Percentiles rank a stretch among this genome's conserved stretches.
phyloP scores from a whole-genome alignment of 192 early-diverging fungal genomes.

The Haplosporangium gracile region DNA sequence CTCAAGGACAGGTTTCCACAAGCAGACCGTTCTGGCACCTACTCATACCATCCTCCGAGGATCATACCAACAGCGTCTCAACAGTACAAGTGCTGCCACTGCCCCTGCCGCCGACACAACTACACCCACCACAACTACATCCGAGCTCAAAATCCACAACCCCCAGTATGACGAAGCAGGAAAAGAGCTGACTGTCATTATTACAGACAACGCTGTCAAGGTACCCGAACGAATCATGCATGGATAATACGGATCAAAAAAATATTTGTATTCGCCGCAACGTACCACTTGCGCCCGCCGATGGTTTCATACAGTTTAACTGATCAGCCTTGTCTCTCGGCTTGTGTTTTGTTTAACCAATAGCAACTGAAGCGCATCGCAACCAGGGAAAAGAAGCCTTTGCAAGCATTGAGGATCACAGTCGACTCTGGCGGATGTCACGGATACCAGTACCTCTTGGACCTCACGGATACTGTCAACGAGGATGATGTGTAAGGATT shows the following conservation, averaged over 20 bases:
- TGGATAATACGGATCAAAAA: neutral
- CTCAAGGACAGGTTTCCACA: neutral
- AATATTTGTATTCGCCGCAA: neutral
- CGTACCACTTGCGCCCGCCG: neutral
- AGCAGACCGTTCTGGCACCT: neutral
- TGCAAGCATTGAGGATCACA: slow-evolving; percentile 72
- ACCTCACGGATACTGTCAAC: slow-evolving; percentile 74
- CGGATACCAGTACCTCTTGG: slow-evolving; percentile 87
- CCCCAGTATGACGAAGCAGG: slow-evolving; percentile 52
- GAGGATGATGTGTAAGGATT: slow-evolving; percentile 75
- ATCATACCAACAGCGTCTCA: slow-evolving; percentile 1
- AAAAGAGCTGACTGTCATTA: slow-evolving; percentile 56
- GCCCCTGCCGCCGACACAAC: neutral
- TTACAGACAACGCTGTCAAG: slow-evolving; percentile 65
- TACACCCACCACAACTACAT: neutral
- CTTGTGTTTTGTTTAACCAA: neutral
- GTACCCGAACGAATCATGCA: slow-evolving; percentile 28
- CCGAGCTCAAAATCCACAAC: slow-evolving; percentile 38
- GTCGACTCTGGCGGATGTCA: slow-evolving; percentile 92
- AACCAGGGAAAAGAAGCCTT: slow-evolving; percentile 58
- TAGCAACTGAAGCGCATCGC: slow-evolving; percentile 70
- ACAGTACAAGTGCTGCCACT: slow-evolving; percentile 19
- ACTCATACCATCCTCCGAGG: neutral
- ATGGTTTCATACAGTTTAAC: neutral
- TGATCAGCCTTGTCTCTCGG: neutral